These are phyloP conservation scores for Phytopythium ostracodes DNA, from an alignment of 352 stramenopile genomes.

Conservation along the genomic window DNA sequence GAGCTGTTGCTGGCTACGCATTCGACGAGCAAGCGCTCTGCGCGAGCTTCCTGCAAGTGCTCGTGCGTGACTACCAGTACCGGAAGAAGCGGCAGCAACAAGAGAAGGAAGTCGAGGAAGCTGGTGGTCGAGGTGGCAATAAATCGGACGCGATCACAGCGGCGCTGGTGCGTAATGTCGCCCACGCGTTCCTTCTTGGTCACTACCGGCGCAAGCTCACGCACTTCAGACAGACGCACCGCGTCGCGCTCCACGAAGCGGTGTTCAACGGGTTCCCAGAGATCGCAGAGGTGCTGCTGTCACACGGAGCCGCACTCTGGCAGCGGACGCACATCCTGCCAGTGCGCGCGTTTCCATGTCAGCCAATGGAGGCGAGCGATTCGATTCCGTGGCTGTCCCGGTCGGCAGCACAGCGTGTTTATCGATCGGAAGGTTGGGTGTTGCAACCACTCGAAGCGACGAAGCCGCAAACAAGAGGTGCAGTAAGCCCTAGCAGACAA, in stretches of 20 bases:
- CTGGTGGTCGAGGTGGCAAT: conserved; percentile 8
- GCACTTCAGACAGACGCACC: conserved; percentile 52
- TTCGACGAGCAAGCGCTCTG: conserved; percentile 54
- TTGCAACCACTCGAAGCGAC: conserved; percentile 31
- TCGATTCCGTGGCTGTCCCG: conserved; percentile 9
- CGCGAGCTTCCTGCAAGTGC: conserved; percentile 59
- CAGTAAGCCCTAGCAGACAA: not conserved
- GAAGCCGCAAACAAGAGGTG: not conserved
- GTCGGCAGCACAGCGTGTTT: conserved; percentile 7
- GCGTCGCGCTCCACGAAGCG: conserved; percentile 70
- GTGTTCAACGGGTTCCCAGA: conserved; percentile 60
- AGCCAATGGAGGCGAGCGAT: conserved; percentile 9
- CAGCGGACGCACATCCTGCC: conserved; percentile 64
- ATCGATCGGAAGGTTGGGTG: conserved; percentile 37
- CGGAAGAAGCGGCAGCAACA: conserved; percentile 18
- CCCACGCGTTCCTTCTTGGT: conserved; percentile 52
- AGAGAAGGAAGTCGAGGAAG: conserved; percentile 5
- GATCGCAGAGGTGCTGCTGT: conserved; percentile 47
- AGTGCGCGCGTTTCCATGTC: conserved; percentile 34
- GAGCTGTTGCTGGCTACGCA: conserved; percentile 34
- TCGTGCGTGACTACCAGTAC: conserved; percentile 45
- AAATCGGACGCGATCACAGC: conserved; percentile 42
- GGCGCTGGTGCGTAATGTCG: conserved; percentile 53
- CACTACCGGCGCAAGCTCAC: conserved; percentile 44
- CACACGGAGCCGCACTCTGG: conserved; percentile 44